Percentiles rank a stretch among this genome's conserved stretches.
Evolutionary conservation across 495 filamentous ascomycete genomes (phyloP).

Genomic region (Aspergillus affinis): DNA sequence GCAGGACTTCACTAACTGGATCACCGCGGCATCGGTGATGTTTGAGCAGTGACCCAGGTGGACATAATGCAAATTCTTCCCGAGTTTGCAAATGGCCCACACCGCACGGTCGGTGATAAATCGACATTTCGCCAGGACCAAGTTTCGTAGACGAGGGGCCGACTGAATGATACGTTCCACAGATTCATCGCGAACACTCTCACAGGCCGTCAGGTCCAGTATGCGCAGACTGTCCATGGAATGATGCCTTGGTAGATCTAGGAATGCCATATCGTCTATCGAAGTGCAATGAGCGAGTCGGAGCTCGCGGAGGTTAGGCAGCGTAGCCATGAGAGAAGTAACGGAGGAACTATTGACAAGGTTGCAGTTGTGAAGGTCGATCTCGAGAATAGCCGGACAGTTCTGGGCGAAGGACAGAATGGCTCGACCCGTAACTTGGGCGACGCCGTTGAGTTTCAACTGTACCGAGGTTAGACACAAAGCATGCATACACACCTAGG

Average conservation of each 20-base stretch:
- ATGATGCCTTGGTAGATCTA: constrained; percentile 67
- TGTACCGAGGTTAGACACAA: constrained; percentile 37
- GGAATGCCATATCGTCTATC: constrained; percentile 82
- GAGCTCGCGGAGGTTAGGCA: constrained; percentile 82
- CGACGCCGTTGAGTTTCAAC: constrained; percentile 93
- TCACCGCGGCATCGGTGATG: constrained; percentile 85
- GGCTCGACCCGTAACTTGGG: constrained; percentile 72
- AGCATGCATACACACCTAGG: neutral
- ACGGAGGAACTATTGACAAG: constrained; percentile 77
- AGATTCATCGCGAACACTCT: constrained; percentile 76
- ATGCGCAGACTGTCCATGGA: constrained; percentile 87
- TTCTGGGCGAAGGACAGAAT: constrained; percentile 82
- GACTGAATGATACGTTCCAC: constrained; percentile 82
- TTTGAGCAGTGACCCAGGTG: constrained; percentile 91
- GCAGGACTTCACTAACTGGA: constrained; percentile 76
- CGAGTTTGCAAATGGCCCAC: constrained; percentile 78
- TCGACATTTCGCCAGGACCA: constrained; percentile 91
- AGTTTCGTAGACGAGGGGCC: constrained; percentile 85
- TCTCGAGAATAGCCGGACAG: constrained; percentile 91
- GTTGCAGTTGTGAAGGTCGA: constrained; percentile 87
- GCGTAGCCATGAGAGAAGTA: constrained; percentile 70
- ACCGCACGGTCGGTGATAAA: constrained; percentile 90
- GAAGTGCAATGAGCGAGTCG: constrained; percentile 79
- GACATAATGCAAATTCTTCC: constrained; percentile 95
- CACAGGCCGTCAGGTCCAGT: constrained; percentile 87